Conservation (phyloP, 768 basidiomycete species). For the Collybia sp. region DNA sequence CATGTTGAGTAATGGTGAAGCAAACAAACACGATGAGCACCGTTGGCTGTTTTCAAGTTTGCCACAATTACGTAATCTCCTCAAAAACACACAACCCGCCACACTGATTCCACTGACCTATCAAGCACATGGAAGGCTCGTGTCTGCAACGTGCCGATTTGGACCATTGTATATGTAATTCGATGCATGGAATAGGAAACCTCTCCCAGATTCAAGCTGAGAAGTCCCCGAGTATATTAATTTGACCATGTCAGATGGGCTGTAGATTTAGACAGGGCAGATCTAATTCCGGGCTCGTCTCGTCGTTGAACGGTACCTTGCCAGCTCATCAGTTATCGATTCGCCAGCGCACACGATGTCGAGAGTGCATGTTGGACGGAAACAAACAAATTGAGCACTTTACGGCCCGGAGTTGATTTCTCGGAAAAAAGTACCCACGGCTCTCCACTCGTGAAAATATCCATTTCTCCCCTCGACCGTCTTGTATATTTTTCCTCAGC, state of each 20-base stretch:
- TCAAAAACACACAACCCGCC: neutral
- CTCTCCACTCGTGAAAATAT: constrained; percentile 18
- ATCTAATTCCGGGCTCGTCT: too few species aligned
- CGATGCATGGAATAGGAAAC: too few species aligned
- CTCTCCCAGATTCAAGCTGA: too few species aligned
- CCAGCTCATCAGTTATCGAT: neutral
- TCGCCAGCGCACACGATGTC: neutral
- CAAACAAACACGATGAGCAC: too few species aligned
- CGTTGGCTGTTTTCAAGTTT: neutral
- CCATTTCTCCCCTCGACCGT: constrained; percentile 28
- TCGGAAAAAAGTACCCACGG: constrained; percentile 35
- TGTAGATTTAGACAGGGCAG: too few species aligned
- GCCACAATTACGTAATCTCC: neutral
- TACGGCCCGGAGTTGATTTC: constrained; percentile 14
- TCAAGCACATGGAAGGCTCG: too few species aligned
- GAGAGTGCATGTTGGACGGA: neutral
- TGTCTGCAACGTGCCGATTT: too few species aligned
- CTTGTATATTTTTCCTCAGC: constrained; percentile 15
- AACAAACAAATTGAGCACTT: neutral
- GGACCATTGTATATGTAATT: too few species aligned
- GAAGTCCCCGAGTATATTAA: too few species aligned
- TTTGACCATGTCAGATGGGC: too few species aligned
- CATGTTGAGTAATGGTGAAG: constrained; percentile 23
- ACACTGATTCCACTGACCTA: too few species aligned
- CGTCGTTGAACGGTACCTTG: too few species aligned